phyloP scores from a whole-genome alignment of 257 asterid genomes.

The Capsicum rhomboideum region DNA sequence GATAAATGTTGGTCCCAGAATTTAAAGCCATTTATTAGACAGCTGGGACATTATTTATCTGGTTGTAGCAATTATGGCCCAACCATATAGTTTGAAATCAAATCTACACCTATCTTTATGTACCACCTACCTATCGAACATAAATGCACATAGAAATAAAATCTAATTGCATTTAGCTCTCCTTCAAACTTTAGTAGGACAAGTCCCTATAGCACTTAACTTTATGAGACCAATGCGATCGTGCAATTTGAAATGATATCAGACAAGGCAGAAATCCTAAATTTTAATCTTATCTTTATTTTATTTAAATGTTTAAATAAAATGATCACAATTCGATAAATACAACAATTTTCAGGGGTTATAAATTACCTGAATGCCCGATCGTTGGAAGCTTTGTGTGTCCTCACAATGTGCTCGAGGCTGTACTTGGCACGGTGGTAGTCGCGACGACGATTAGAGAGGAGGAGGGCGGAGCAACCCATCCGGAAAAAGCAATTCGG shows the following conservation, averaged over 20 bases:
- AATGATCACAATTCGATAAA: neutral
- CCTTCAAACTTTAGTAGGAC: neutral
- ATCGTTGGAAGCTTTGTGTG: conserved; percentile 92
- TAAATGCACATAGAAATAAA: neutral
- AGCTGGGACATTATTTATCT: neutral
- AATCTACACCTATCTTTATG: neutral
- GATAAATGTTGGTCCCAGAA: neutral
- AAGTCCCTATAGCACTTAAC: neutral
- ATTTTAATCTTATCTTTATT: no score
- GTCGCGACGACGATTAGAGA: conserved; percentile 89
- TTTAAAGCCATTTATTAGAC: neutral
- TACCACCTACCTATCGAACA: neutral
- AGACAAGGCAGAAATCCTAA: no score
- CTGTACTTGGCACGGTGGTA: conserved; percentile 68
- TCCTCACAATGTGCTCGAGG: conserved; percentile 83
- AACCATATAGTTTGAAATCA: neutral
- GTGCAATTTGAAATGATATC: no score
- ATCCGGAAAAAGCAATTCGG: conserved; percentile 87
- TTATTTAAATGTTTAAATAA: neutral
- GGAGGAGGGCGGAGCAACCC: conserved; percentile 93
- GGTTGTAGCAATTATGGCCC: neutral
- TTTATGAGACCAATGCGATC: neutral
- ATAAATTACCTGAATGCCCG: conserved; percentile 67
- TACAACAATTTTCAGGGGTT: neutral
- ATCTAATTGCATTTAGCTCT: neutral